Evolutionary conservation across 768 basidiomycete genomes (phyloP).

Genomic region (Tremella fuciformis): DNA sequence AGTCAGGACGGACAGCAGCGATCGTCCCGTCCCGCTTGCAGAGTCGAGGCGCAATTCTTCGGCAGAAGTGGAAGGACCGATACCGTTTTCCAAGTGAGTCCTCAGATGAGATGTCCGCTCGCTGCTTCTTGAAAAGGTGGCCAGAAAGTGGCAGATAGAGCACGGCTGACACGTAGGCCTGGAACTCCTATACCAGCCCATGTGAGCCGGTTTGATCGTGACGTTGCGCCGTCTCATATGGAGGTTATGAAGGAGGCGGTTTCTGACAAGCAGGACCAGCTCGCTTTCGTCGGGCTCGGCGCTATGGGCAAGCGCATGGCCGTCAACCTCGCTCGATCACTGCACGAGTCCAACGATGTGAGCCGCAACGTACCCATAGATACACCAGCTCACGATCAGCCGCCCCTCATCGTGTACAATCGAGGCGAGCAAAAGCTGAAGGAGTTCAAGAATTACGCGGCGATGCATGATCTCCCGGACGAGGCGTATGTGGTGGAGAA

Average conservation of each 20-base stretch:
- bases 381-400: constrained; percentile 37
- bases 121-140: not conserved
- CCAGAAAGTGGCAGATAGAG: not conserved
- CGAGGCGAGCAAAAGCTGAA: constrained; percentile 55
- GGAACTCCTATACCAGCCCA: constrained; percentile 40
- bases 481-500: constrained; percentile 61
- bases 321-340: constrained; percentile 66
- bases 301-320: constrained; percentile 74
- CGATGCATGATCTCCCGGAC: constrained; percentile 61
- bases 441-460: constrained; percentile 60
- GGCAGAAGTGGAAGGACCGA: not conserved
- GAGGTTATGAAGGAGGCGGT: too few species aligned
- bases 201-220: constrained; percentile 20
- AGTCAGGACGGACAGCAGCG: too few species aligned
- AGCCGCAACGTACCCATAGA: not conserved
- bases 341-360: constrained; percentile 11
- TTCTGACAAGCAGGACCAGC: constrained; percentile 42
- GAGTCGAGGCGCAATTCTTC: too few species aligned
- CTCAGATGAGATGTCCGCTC: not conserved
- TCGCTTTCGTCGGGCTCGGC: constrained; percentile 57
- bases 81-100: constrained; percentile 4
- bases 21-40: too few species aligned
- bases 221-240: too few species aligned
- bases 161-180: constrained; percentile 26
- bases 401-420: constrained; percentile 72